Conservation (phyloP, 2,329 filamentous ascomycete genomes). For the Hirsutella rhossiliensis region DNA sequence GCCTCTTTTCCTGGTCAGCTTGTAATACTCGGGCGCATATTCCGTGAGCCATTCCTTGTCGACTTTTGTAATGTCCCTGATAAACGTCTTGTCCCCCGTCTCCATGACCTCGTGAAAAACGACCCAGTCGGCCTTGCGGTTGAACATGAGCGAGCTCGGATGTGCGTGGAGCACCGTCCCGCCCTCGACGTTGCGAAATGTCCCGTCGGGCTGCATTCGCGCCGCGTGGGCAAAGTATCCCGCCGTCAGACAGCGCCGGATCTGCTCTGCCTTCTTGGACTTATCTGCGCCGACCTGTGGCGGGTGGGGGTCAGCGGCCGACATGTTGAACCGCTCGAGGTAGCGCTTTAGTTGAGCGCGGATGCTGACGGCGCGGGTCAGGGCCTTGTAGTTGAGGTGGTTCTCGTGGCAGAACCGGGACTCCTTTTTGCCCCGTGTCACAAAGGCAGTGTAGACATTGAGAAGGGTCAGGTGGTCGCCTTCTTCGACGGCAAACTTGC, state of each 20-base stretch:
- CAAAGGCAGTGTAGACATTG: conserved; percentile 86
- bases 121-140: conserved; percentile 92
- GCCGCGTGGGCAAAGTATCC: conserved; percentile 93
- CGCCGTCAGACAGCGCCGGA: conserved; percentile 72
- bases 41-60: conserved; percentile 88
- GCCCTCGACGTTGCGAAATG: conserved; percentile 74
- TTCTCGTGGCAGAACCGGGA: conserved; percentile 80
- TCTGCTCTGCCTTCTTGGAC: conserved; percentile 49
- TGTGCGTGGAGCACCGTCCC: conserved; percentile 73
- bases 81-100: conserved; percentile 77
- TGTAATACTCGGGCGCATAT: conserved; percentile 77
- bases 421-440: conserved; percentile 72
- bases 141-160: conserved; percentile 89
- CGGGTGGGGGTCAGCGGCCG: conserved; percentile 50
- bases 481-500: conserved; percentile 83
- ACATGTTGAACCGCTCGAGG: conserved; percentile 72
- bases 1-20: conserved; percentile 30
- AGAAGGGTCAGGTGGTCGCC: conserved; percentile 87
- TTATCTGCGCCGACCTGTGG: conserved; percentile 16
- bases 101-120: conserved; percentile 91
- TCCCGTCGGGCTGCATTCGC: conserved; percentile 86
- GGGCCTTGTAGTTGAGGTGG: conserved; percentile 72
- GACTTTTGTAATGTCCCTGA: conserved; percentile 85
- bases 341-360: conserved; percentile 77
- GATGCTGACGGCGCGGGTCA: conserved; percentile 75